phyloP scores from a whole-genome alignment of 371 early-diverging fungal species.

The Haplosporangium sp. region DNA sequence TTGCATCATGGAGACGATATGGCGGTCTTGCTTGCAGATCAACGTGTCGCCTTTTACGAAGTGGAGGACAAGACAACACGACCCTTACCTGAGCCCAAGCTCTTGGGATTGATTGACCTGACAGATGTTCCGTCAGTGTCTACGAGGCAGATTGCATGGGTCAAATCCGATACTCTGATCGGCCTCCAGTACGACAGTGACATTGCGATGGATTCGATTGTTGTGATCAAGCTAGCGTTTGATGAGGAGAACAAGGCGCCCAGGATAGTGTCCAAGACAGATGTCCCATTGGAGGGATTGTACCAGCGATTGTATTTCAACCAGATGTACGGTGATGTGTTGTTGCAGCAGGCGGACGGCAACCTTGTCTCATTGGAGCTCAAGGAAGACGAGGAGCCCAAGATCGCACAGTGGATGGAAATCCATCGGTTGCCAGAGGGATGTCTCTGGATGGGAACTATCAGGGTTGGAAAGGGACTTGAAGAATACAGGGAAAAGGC shows the following conservation, averaged over 20 bases:
- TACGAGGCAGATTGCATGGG: constrained; percentile 55
- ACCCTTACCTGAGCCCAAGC: constrained; percentile 49
- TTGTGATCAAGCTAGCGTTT: constrained; percentile 38
- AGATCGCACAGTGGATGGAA: constrained; percentile 30
- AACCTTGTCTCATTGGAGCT: constrained; percentile 24
- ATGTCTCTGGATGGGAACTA: constrained; percentile 77
- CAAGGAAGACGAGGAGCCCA: constrained; percentile 27
- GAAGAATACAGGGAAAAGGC: constrained; percentile 59
- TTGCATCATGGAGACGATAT: constrained; percentile 72
- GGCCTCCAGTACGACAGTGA: constrained; percentile 50
- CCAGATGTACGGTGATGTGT: constrained; percentile 44
- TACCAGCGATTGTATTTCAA: constrained; percentile 53
- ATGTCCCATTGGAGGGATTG: constrained; percentile 29
- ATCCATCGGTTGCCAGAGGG: constrained; percentile 61
- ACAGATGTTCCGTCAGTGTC: constrained; percentile 30
- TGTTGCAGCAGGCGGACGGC: constrained; percentile 46
- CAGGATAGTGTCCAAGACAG: constrained; percentile 22
- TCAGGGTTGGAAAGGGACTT: constrained; percentile 59
- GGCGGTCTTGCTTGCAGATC: constrained; percentile 70
- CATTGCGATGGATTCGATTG: constrained; percentile 30
- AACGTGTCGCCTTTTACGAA: constrained; percentile 61
- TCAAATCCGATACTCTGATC: constrained; percentile 26
- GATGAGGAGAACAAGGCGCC: constrained; percentile 41
- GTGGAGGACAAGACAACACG: constrained; percentile 35
- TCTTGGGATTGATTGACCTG: constrained; percentile 38